Evolutionary conservation across 441 rosid genomes (phyloP).

Genomic region (Pelargonium fulgidum): DNA sequence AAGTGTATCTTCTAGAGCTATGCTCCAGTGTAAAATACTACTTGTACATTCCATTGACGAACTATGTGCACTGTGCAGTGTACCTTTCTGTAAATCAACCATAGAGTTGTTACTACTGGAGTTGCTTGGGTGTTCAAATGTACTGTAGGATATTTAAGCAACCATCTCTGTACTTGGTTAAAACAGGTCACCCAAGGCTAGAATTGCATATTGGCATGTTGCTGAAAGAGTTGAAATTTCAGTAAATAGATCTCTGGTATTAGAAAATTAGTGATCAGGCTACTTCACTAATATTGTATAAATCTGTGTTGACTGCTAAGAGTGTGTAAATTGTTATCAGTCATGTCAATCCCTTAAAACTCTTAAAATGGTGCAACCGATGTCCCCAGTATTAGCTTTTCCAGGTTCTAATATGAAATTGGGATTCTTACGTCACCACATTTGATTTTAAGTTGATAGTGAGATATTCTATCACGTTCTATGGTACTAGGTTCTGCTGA

Average conservation of each 20-base stretch:
- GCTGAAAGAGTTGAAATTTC: constrained; percentile 4
- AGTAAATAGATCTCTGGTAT: neutral
- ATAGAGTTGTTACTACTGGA: neutral
- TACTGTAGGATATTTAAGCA: neutral
- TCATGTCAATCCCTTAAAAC: neutral
- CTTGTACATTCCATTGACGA: no score
- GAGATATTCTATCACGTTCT: neutral
- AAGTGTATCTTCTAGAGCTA: constrained; percentile 2
- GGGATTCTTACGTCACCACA: neutral
- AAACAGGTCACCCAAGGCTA: constrained; percentile 9
- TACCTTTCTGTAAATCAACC: no score
- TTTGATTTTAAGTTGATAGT: neutral
- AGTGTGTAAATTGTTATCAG: neutral
- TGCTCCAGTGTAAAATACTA: neutral
- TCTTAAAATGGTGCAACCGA: neutral
- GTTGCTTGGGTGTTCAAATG: neutral
- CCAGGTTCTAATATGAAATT: neutral
- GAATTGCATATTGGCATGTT: constrained; percentile 1
- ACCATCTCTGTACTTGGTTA: constrained; percentile 5
- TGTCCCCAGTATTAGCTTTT: neutral
- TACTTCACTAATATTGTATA: neutral
- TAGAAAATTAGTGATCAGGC: neutral
- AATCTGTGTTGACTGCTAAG: neutral
- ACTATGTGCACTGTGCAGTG: no score
- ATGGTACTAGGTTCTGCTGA: neutral